Base-by-base conservation (phyloP, 1,284 basidiomycete genomes). In the Trichosporon asahii region DNA sequence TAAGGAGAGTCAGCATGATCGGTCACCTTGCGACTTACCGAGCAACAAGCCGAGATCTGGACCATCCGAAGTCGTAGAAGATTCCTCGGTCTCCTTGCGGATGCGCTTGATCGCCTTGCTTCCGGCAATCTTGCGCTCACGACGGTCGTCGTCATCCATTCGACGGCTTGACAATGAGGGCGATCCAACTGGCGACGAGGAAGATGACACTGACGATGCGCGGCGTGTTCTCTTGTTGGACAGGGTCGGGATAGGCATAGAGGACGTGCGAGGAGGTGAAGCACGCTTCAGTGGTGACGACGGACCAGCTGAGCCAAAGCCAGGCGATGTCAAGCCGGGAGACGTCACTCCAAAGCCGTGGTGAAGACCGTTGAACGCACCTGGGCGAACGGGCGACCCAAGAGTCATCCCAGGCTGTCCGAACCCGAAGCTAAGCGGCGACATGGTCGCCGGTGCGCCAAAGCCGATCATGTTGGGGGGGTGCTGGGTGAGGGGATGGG, bases 401-500 rank as follows among this genome's bases (percentile, higher is more conserved):
- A 61, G 57, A 37, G 60, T 27, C 60, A 25, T 65, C 63, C 27
- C 27, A 8, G 73, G 73, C 66, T 74, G 75, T 40, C 78, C 80
- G 64, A 82, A 82, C 7, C 78, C 78, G 63, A 80, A 82, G 15
- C 75, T 73, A 2, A 82, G 74, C 15, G 79, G 77, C 12, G 79
- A 79, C 29, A 78, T 76, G 3, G 77, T 75, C 11, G 78, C 74
- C 33, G 79, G 79, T 25, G 78, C 78, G 40, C 76, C 70, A 65
- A 82, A 82, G 18, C 75, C 71, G 31, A 81, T 72, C 49, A 80
- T 74, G 65, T 78, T 78, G 37, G 78, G 75, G 1, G 81, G 80
- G 61, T 80, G 79, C 73, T 81, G 80, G 33, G 80, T 79, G 68
- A 81, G 75, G 12, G 81, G 80, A 66, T 80, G 78, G 25, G 81